A percentile compares a stretch with the other conserved stretches of the same genome.
Conservation (phyloP, 176 grass and related monocot genomes). For the Leersia perrieri region DNA sequence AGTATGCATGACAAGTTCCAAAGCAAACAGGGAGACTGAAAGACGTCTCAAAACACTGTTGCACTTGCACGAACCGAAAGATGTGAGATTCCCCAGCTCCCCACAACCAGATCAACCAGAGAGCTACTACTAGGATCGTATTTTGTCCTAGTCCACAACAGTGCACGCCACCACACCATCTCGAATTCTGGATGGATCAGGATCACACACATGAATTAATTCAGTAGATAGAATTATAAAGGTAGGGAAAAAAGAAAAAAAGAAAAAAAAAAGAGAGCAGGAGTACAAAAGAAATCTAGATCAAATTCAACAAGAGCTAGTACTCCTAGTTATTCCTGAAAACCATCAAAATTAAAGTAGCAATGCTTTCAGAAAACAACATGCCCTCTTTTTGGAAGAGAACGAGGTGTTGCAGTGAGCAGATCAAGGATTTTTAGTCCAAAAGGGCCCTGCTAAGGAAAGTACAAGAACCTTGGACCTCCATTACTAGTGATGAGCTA, state of each 20-base stretch:
- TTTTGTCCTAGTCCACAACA: slow-evolving; percentile 33
- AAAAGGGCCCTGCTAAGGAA: slow-evolving; percentile 12
- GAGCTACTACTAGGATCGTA: not conserved
- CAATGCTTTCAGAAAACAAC: slow-evolving; percentile 16
- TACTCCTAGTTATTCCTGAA: not conserved
- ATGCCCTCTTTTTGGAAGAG: not conserved
- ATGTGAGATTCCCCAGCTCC: slow-evolving; percentile 5
- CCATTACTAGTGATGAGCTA: not conserved
- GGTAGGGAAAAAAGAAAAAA: not conserved
- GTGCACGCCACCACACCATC: slow-evolving; percentile 3
- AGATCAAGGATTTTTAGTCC: slow-evolving; percentile 35
- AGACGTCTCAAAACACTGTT: slow-evolving; percentile 21
- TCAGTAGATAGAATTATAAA: not conserved
- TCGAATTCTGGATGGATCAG: slow-evolving; percentile 28
- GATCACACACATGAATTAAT: not conserved
- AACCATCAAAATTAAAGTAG: not conserved
- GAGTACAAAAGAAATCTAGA: not conserved
- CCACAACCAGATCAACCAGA: slow-evolving; percentile 17
- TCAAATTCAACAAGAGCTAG: slow-evolving; percentile 18
- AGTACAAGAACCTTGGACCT: slow-evolving; percentile 30
- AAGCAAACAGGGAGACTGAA: slow-evolving; percentile 48
- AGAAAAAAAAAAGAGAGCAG: not conserved
- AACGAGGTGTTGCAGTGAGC: slow-evolving; percentile 17
- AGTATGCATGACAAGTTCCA: slow-evolving; percentile 48
- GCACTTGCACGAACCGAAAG: slow-evolving; percentile 31